Evolutionary conservation across 2,329 filamentous ascomycete species (phyloP), one percentile per base, ranked within the genome.

Genomic region (Penicillium sp.): DNA sequence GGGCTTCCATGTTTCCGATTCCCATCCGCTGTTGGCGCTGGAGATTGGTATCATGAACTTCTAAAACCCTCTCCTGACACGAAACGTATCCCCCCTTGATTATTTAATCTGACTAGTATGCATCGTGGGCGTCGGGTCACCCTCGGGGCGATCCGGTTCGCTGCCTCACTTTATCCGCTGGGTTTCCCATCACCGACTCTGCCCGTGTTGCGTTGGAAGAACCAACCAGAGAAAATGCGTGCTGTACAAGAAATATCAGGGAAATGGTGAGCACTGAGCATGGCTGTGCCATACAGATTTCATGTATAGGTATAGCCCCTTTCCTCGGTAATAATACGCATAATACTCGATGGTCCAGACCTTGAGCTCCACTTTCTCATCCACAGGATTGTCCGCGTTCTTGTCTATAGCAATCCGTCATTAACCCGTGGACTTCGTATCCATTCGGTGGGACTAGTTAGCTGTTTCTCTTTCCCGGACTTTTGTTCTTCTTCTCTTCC

Each of bases 101-200:
- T 49, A 49, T 27, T 49, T 49, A 49, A 49, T 39, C 31, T 19
- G 26, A 26, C n/a, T 49, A 31, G 29, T 14, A 49, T 49, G 48
- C 48, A 49, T 45, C 26, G 27, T 27, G 50, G 10, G 39, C 49
- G 21, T 37, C 70, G 68, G 70, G 59, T 55, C 43, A 50, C 10
- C 19, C 37, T 61, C 59, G 54, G 59, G 53, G 57, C 56, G 56
- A 71, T 74, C 72, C 72, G 72, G 70, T 72, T 74, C 68, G 71
- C 68, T 69, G 71, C 72, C 69, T 74, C 71, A 74, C 68, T 74
- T 72, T 71, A 39, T 39, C 44, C 52, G 29, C 47, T 59, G 58
- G 59, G 54, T 55, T 56, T 58, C 52, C 56, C 55, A 52, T 29
- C n/a, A 33, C 22, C 24, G 37, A 42, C 27, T 31, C 46, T 24